These are phyloP conservation scores for Colletotrichum acutatum DNA, from an alignment of 2,329 filamentous ascomycete species.

Conservation along the genomic window DNA sequence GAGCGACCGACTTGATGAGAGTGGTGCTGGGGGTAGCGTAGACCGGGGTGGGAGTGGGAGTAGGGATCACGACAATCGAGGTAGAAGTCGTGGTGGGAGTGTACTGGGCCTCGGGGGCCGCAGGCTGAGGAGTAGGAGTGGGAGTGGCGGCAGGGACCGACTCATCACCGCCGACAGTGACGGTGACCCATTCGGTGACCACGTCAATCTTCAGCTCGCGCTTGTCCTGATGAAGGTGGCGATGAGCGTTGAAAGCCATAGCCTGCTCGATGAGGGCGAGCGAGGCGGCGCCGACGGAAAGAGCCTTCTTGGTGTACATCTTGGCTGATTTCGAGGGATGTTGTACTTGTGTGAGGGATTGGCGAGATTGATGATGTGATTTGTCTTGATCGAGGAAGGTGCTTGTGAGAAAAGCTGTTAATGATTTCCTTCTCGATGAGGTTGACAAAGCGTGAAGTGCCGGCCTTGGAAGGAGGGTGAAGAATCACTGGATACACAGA, in stretches of 20 bases:
- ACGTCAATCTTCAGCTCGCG: conserved; percentile 47
- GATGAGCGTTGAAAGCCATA: conserved; percentile 55
- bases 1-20: conserved; percentile 33
- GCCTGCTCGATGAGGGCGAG: conserved; percentile 56
- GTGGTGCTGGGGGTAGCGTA: conserved; percentile 36
- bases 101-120: conserved; percentile 16
- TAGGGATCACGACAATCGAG: conserved; percentile 24
- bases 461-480: conserved; percentile 33
- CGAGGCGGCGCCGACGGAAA: conserved; percentile 52
- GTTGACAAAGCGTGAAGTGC: conserved; percentile 11
- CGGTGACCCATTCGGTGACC: conserved; percentile 52
- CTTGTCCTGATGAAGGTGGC: conserved; percentile 52
- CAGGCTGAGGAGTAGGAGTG: conserved; percentile 17
- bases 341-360: conserved; percentile 1
- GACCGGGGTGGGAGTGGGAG: conserved; percentile 9
- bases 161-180: conserved; percentile 51
- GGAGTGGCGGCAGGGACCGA: conserved; percentile 29
- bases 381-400: conserved; percentile 22
- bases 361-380: conserved; percentile 36
- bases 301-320: conserved; percentile 56
- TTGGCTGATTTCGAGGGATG: conserved; percentile 37
- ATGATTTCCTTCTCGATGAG: conserved; percentile 15
- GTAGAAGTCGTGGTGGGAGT: conserved; percentile 29
- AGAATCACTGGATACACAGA: conserved; percentile 27
- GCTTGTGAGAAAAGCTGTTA: conserved; percentile 22